phyloP scores from a whole-genome alignment of 768 basidiomycete genomes.

The Lactifluus piperatus region DNA sequence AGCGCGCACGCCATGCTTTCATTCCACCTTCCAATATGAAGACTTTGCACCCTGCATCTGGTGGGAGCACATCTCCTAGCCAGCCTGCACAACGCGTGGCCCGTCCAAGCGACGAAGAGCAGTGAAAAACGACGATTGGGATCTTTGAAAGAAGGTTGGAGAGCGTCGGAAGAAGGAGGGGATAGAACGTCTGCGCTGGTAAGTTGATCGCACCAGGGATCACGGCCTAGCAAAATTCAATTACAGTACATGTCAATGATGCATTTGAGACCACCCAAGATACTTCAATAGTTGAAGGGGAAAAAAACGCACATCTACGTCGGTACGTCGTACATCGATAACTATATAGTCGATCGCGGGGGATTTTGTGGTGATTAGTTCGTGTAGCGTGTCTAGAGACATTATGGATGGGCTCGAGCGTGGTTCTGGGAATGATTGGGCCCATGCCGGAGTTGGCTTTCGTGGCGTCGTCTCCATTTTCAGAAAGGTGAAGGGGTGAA shows the following conservation, averaged over 20 bases:
- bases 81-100: conserved; percentile 22
- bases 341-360: conserved; percentile 26
- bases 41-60: conserved; percentile 11
- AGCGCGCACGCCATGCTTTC: conserved; percentile 22
- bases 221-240: conserved; percentile 22
- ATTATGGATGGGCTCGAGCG: conserved; percentile 20
- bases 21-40: conserved; percentile 23
- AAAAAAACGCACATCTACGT: conserved; percentile 30
- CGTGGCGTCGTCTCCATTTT: not conserved
- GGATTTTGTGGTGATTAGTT: conserved; percentile 21
- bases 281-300: too few species aligned
- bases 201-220: conserved; percentile 34
- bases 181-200: conserved; percentile 37
- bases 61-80: conserved; percentile 23
- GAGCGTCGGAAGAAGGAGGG: conserved; percentile 28
- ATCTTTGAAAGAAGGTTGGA: conserved; percentile 25
- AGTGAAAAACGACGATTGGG: conserved; percentile 25
- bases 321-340: conserved; percentile 32
- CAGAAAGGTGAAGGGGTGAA: too few species aligned
- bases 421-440: conserved; percentile 17
- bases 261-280: too few species aligned
- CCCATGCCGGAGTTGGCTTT: conserved; percentile 19
- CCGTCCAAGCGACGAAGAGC: conserved; percentile 21
- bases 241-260: too few species aligned
- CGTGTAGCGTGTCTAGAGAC: conserved; percentile 20